Evolutionary conservation across 352 stramenopile genomes (phyloP), one percentile per base, ranked within the genome.

Genomic region (Phytophthora kernoviae): DNA sequence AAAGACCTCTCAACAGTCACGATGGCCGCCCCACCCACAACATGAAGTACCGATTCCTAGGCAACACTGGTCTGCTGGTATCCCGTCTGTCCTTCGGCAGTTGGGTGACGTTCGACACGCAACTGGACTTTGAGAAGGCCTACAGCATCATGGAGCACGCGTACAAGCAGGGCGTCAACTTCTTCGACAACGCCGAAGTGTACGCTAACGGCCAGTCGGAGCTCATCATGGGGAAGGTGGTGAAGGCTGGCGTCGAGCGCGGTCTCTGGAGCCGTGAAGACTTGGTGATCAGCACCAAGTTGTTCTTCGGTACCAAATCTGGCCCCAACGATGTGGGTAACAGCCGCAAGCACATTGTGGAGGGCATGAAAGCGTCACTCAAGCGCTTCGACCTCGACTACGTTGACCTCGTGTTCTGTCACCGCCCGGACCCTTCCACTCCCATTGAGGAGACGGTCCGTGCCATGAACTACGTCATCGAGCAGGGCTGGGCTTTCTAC

Each of bases 371-470:
- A 44, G 58, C 75, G 1, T 81, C 77, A 41, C 58, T 91, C 10
- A 75, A 84, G 55, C 77, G 79, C 26, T 62, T 90, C 26, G 75
- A 72, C 6, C 53, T 77, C 30, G 70, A 84, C 33, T 87, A 86
- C 33, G 77, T 91, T 8, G 81, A 91, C 32, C 40, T 91, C n/a
- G 73, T 88, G 24, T 91, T 88, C 55, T 83, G 76, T 52, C 81
- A 91, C 54, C 79, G 81, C 34, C 60, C 79, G 17, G 81, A 89
- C 39, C 75, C 79, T 24, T n/a, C n/a, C n/a, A n/a, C n/a, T n/a
- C n/a, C n/a, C n/a, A n/a, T n/a, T n/a, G n/a, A n/a, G n/a, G n/a
- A n/a, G n/a, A n/a, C n/a, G n/a, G n/a, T n/a, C n/a, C n/a, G n/a
- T n/a, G n/a, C n/a, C n/a, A n/a, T n/a, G n/a, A n/a, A n/a, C n/a